Evolutionary conservation across 768 basidiomycete species (phyloP).

Genomic region (Clavaria fumosa): DNA sequence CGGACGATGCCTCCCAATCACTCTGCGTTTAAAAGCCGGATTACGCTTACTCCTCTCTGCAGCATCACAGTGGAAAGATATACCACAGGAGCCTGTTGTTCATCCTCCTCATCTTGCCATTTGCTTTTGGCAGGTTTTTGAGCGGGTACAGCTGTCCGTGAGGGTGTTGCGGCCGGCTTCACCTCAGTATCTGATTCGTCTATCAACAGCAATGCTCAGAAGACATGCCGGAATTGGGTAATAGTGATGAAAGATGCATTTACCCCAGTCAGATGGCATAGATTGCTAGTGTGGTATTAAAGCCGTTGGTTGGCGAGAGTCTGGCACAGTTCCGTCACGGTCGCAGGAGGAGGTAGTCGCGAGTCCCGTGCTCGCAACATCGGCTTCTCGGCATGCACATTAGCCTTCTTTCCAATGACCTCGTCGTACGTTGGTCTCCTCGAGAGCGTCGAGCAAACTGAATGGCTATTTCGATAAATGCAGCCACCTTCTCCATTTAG

Average conservation of each 20-base stretch:
- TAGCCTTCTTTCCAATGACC: too few species aligned
- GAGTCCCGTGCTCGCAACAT: too few species aligned
- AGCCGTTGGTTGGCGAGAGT: slow-evolving; percentile 21
- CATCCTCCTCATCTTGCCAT: slow-evolving; percentile 90
- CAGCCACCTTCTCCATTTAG: slow-evolving; percentile 36
- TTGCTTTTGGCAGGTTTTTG: slow-evolving; percentile 26
- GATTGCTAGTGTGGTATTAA: background rate
- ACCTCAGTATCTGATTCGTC: slow-evolving; percentile 28
- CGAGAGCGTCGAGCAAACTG: too few species aligned
- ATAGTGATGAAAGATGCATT: background rate
- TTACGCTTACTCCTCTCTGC: slow-evolving; percentile 7
- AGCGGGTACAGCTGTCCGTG: slow-evolving; percentile 11
- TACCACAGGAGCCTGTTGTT: slow-evolving; percentile 65
- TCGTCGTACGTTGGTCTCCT: too few species aligned
- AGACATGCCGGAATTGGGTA: background rate
- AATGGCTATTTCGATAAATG: too few species aligned
- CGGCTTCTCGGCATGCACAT: too few species aligned
- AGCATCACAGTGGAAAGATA: too few species aligned
- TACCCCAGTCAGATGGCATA: slow-evolving; percentile 26
- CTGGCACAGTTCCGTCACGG: too few species aligned
- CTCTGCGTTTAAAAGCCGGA: slow-evolving; percentile 36
- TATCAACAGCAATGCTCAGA: slow-evolving; percentile 8
- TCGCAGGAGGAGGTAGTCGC: too few species aligned
- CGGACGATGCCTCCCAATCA: slow-evolving; percentile 86
- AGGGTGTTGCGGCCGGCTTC: slow-evolving; percentile 14